Evolutionary conservation across 306 rosid genomes (phyloP), one percentile per base, ranked within the genome.

Genomic region (Castanea crenata): DNA sequence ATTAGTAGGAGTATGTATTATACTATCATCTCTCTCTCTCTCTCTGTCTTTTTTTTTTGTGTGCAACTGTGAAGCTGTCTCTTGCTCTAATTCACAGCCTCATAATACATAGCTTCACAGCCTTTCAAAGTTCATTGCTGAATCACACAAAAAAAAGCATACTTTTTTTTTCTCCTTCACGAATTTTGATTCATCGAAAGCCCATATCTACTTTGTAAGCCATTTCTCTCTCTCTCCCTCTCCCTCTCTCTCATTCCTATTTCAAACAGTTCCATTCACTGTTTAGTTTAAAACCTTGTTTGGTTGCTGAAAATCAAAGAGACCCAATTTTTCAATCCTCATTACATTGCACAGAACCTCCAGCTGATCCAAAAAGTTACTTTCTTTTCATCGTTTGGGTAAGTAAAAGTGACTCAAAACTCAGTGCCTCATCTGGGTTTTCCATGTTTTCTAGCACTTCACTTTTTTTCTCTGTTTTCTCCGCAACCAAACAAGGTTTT

Each of bases 281-380:
- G 25, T 71, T 83, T 74, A 73, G 65, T 74, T 16, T 71, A 55
- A 27, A 74, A 80, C 41, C 65, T 52, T 71, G 3, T 78, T 79
- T 76, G 87, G 80, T 71, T 38, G 15, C 72, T 2, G 68, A 78
- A 44, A 85, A 75, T 75, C 31, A 74, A 21, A 62, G 13, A 41
- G 32, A 35, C 12, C 20, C 68, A 65, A 83, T 69, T 55, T 38
- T 79, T 61, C 55, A 61, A 56, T 81, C 74, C 29, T 79, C 71
- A 64, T 65, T 76, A 70, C 54, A 32, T 35, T 77, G 23, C 41
- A 65, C 75, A 57, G 27, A 71, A 11, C 67, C 83, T 35, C 52
- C 51, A 8, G 25, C 31, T 54, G 65, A 72, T 25, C 77, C 56
- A 21, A 46, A 46, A 5, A 62, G 27, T 63, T 34, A 54, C 31